These are phyloP conservation scores for Colletotrichum sp. DNA, from an alignment of 2,329 filamentous ascomycete species.

Conservation along the genomic window DNA sequence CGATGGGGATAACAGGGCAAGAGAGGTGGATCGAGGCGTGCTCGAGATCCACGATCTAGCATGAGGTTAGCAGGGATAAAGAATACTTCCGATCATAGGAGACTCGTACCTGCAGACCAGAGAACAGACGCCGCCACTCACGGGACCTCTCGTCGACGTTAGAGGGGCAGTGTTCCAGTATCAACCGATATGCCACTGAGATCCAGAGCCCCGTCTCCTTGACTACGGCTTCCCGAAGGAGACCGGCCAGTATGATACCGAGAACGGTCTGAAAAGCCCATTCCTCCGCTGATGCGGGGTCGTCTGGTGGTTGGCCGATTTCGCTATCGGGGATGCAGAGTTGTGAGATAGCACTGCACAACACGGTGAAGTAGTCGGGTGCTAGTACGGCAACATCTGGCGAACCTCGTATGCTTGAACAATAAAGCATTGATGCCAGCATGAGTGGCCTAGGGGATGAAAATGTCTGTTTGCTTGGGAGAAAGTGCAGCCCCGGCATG, in stretches of 20 bases:
- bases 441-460: slow-evolving; percentile 46
- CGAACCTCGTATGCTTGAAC: slow-evolving; percentile 37
- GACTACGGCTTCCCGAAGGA: slow-evolving; percentile 46
- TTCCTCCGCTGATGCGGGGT: slow-evolving; percentile 33
- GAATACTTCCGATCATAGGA: too few species aligned
- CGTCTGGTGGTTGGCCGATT: slow-evolving; percentile 27
- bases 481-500: slow-evolving; percentile 49
- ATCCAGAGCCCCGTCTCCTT: slow-evolving; percentile 49
- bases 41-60: slow-evolving; percentile 48
- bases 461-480: slow-evolving; percentile 46
- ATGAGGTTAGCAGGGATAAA: not conserved
- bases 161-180: slow-evolving; percentile 45
- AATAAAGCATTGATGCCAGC: slow-evolving; percentile 49
- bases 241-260: slow-evolving; percentile 44
- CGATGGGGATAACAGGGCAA: slow-evolving; percentile 44
- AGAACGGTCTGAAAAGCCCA: slow-evolving; percentile 48
- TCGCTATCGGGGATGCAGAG: slow-evolving; percentile 39
- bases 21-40: slow-evolving; percentile 47
- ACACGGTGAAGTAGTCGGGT: slow-evolving; percentile 41
- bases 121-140: slow-evolving; percentile 46
- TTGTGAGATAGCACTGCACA: slow-evolving; percentile 45
- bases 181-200: slow-evolving; percentile 44
- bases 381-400: slow-evolving; percentile 38
- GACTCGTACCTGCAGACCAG: slow-evolving; percentile 26
- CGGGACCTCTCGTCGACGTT: slow-evolving; percentile 39